A percentile compares a stretch with the other conserved stretches of the same genome.
Conservation (phyloP, 2,329 filamentous ascomycete genomes). For the Epichloe uncinata region DNA sequence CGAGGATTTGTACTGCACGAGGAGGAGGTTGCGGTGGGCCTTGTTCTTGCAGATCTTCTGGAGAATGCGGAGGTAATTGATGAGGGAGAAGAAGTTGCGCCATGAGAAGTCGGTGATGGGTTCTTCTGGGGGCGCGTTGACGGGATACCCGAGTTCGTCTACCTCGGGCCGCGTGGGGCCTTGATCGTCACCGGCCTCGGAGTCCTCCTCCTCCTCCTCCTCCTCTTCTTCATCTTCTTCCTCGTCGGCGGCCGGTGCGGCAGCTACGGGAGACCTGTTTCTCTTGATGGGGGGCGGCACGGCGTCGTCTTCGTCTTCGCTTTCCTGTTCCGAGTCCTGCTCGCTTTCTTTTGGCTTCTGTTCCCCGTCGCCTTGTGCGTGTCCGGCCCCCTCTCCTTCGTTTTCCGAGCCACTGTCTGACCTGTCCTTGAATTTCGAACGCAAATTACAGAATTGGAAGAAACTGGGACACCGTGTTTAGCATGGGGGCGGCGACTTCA, state of each 20-base stretch:
- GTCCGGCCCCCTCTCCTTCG: constrained; percentile 12
- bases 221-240: constrained; percentile 8
- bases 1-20: constrained; percentile 91
- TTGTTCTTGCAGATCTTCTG: constrained; percentile 97
- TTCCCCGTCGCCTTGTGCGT: constrained; percentile 16
- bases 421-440: constrained; percentile 38
- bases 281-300: constrained; percentile 75
- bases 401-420: constrained; percentile 14
- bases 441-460: constrained; percentile 74
- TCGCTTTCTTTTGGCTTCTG: constrained; percentile 20
- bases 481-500: not conserved
- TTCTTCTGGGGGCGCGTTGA: constrained; percentile 52
- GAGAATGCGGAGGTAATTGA: constrained; percentile 91
- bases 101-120: constrained; percentile 85
- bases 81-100: constrained; percentile 88
- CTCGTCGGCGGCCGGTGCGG: constrained; percentile 13
- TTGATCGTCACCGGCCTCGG: constrained; percentile 20
- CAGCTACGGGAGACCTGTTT: constrained; percentile 31
- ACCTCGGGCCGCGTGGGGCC: constrained; percentile 43
- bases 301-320: constrained; percentile 72
- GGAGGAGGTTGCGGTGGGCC: constrained; percentile 81
- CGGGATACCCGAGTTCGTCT: constrained; percentile 77
- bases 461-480: constrained; percentile 41
- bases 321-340: constrained; percentile 28
- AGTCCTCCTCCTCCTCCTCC: constrained; percentile 13